Conservation (phyloP, 23 red algal genomes). For the Gracilaria domingensis region DNA sequence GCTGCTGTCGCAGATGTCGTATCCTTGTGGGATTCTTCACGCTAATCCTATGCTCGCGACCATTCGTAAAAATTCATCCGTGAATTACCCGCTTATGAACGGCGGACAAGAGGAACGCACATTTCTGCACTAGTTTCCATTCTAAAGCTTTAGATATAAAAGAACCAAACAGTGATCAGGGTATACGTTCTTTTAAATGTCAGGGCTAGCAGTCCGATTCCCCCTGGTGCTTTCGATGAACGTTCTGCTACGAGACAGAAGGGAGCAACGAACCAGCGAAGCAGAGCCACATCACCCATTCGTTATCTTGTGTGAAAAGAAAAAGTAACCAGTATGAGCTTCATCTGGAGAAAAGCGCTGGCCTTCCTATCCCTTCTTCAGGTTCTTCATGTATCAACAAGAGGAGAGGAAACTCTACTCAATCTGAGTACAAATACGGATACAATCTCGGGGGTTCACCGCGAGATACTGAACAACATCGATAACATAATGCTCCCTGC, state of each 20-base stretch:
- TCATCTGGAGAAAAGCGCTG: not conserved
- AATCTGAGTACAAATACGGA: not conserved
- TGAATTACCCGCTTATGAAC: constrained; percentile 40
- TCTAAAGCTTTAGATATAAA: no score
- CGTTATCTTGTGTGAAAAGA: not conserved
- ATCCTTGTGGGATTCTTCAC: not conserved
- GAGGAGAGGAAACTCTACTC: not conserved
- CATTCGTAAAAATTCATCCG: not conserved
- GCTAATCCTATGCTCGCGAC: not conserved
- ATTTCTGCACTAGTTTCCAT: not conserved
- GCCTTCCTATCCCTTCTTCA: not conserved
- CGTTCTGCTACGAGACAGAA: not conserved
- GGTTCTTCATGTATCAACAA: not conserved
- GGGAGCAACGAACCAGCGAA: not conserved
- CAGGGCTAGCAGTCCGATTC: not conserved
- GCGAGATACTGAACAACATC: not conserved
- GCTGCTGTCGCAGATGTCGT: not conserved
- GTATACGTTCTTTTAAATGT: not conserved
- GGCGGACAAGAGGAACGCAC: not conserved
- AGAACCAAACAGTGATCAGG: not conserved
- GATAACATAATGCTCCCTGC: not conserved
- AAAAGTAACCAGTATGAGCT: not conserved
- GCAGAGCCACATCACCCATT: not conserved
- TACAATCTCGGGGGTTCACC: constrained; percentile 3
- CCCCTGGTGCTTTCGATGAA: not conserved